Base-by-base conservation (phyloP, 2,329 filamentous ascomycete species). In the Corinectria fuckeliana region DNA sequence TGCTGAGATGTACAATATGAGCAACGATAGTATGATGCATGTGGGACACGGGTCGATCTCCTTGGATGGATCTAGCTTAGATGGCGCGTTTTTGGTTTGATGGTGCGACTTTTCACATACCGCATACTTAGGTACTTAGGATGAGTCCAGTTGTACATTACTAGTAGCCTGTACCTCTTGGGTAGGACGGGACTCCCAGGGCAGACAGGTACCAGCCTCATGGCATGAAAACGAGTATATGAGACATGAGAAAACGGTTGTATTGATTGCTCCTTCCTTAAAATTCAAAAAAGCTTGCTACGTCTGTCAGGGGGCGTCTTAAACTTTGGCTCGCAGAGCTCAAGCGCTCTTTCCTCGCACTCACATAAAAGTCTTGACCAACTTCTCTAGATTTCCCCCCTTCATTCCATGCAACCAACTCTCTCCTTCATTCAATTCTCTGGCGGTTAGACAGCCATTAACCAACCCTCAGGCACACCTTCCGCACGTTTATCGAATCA, bases 1-100 rank as follows among this genome's bases (percentile, higher is more conserved):
- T 14, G 42, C 21, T 18, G 53, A 58, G 23, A 61, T 56, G 58
- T 59, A 59, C 25, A 55, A 26, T 55, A 60, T 56, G 18, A 38
- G 16, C 48, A 56, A 53, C 42, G 52, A 45, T 21, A 21, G 41
- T 23, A 57, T 54, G 52, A 57, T 57, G 41, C 47, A 52, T 25
- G 56, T 60, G 52, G 47, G 26, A 34, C 53, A 60, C 25, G 58
- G 42, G 14, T 52, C 58, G 6, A 36, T 56, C 48, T 52, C 52
- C 25, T 52, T 56, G 50, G 52, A 57, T 21, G 52, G 34, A 20
- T 56, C 52, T 30, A 48, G 42, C 41, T 49, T 57, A 48, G 53
- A 57, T 5, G 44, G 39, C 21, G 34, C 34, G 18, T 60, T 60
- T 30, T 44, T 60, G 49, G 52, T 60, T 51, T 48, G 51, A 39